phyloP scores from a whole-genome alignment of 2,329 filamentous ascomycete genomes.

The Mariannaea sp. region DNA sequence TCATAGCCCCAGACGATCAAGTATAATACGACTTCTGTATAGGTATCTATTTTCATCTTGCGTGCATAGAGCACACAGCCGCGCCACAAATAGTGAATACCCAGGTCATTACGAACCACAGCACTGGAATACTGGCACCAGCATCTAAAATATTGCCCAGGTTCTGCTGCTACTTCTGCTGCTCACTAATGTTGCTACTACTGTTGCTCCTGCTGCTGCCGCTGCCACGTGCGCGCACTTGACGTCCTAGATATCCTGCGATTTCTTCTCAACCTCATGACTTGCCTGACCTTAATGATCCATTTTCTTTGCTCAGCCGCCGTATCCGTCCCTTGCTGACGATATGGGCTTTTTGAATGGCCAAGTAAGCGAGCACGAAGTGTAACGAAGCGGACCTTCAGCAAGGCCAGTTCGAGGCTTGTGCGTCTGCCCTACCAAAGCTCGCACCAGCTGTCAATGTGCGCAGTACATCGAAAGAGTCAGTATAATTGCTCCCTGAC shows the following conservation, averaged over 20 bases:
- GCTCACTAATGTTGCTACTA: no score
- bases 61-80: slow-evolving; percentile 35
- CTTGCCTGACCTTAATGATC: background rate
- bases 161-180: no score
- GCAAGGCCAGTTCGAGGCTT: slow-evolving; percentile 8
- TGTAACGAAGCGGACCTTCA: slow-evolving; percentile 6
- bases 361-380: slow-evolving; percentile 14
- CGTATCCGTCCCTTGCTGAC: background rate
- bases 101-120: background rate
- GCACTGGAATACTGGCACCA: no score
- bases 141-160: no score
- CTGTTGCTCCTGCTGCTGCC: no score
- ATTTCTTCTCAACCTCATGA: background rate
- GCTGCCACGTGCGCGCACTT: no score
- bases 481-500: no score
- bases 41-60: slow-evolving; percentile 2
- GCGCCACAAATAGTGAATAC: slow-evolving; percentile 37
- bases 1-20: slow-evolving; percentile 6
- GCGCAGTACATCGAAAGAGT: background rate
- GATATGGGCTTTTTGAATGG: slow-evolving; percentile 6
- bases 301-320: slow-evolving; percentile 14
- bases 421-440: slow-evolving; percentile 7
- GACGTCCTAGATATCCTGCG: no score
- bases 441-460: background rate
- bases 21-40: background rate